These are phyloP conservation scores for Trichocomaceae sp. DNA, from an alignment of 2,329 filamentous ascomycete species.

Conservation along the genomic window DNA sequence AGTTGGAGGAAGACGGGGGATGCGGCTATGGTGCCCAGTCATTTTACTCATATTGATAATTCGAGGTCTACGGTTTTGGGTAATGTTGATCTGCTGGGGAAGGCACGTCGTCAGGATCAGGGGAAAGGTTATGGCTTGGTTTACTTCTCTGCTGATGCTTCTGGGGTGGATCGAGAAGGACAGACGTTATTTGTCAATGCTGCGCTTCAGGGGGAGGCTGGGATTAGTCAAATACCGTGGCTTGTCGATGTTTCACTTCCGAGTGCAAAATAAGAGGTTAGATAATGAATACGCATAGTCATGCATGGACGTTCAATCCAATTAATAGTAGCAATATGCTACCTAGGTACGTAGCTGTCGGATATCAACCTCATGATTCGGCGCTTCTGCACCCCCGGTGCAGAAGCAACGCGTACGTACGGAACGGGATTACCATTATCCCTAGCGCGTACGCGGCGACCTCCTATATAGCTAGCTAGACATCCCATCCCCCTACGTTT, in stretches of 20 bases:
- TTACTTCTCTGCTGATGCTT: slow-evolving; percentile 36
- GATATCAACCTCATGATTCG: too few species aligned
- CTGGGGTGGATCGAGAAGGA: slow-evolving; percentile 28
- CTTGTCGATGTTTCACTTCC: slow-evolving; percentile 46
- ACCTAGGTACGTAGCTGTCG: too few species aligned
- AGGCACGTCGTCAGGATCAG: slow-evolving; percentile 5
- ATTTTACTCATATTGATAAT: slow-evolving; percentile 45
- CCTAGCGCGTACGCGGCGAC: too few species aligned
- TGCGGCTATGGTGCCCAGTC: slow-evolving; percentile 27
- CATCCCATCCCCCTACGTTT: too few species aligned
- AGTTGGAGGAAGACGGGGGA: slow-evolving; percentile 48
- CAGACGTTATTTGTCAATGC: slow-evolving; percentile 58
- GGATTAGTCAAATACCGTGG: slow-evolving; percentile 45
- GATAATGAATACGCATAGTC: too few species aligned
- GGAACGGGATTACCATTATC: too few species aligned
- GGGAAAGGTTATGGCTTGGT: slow-evolving; percentile 29
- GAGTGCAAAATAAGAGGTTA: neutral
- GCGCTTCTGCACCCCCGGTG: too few species aligned
- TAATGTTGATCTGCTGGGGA: slow-evolving; percentile 21
- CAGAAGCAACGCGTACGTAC: too few species aligned
- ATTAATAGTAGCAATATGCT: too few species aligned
- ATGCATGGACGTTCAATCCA: too few species aligned
- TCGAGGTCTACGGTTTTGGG: slow-evolving; percentile 26
- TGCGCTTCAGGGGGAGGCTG: slow-evolving; percentile 43
- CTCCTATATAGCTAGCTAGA: too few species aligned